Evolutionary conservation across 352 stramenopile genomes (phyloP).

Genomic region (Phytophthora litchii): DNA sequence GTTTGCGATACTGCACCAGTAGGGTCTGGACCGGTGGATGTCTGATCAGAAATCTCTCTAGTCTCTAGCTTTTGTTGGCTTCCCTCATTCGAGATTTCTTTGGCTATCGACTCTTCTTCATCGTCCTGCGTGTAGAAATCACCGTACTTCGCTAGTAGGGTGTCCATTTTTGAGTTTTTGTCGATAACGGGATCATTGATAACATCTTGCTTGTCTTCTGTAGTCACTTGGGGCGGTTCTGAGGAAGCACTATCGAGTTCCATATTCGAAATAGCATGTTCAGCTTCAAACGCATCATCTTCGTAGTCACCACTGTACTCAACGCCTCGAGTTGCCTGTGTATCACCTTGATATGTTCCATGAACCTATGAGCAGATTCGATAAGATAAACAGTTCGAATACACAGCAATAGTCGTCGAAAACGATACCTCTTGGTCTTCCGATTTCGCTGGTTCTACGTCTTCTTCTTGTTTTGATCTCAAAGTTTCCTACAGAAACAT

Average conservation of each 20-base stretch:
- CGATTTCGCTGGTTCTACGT: not conserved
- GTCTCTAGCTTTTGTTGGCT: conserved; percentile 1
- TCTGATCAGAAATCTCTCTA: not conserved
- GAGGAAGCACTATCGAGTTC: not conserved
- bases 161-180: conserved; percentile 23
- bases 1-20: too few relatives aligned
- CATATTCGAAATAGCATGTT: conserved; percentile 6
- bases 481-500: conserved; percentile 14
- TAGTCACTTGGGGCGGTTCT: conserved; percentile 2
- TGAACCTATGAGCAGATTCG: conserved; percentile 1
- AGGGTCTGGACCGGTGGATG: not conserved
- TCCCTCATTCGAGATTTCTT: conserved; percentile 6
- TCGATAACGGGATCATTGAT: not conserved
- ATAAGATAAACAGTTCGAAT: not conserved
- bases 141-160: conserved; percentile 40
- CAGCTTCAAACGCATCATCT: conserved; percentile 52
- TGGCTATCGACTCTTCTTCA: conserved; percentile 1
- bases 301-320: conserved; percentile 41
- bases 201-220: conserved; percentile 5
- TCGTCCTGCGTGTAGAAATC: conserved; percentile 36
- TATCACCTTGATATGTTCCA: not conserved
- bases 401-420: not conserved
- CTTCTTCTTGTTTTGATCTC: conserved; percentile 12
- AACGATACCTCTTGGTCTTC: conserved; percentile 10
- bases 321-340: not conserved